These are phyloP conservation scores for Boletus mariae DNA, from an alignment of 1,284 basidiomycete genomes.

Conservation along the genomic window DNA sequence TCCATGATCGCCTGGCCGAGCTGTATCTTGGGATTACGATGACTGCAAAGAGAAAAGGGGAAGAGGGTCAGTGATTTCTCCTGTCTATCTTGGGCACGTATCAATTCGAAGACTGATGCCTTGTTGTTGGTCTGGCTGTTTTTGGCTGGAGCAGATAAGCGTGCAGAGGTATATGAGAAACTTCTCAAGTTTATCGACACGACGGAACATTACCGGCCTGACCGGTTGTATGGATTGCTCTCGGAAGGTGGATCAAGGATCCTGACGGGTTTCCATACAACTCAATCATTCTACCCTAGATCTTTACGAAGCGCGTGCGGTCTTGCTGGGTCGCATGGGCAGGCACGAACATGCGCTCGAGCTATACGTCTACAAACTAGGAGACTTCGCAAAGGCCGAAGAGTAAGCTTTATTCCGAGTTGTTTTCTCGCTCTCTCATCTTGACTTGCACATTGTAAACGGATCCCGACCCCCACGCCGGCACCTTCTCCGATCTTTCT, in stretches of 20 bases:
- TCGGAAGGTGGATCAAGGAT: conserved; percentile 59
- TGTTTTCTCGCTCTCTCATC: background rate
- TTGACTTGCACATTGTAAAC: conserved; percentile 65
- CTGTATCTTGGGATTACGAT: conserved; percentile 74
- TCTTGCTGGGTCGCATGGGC: conserved; percentile 85
- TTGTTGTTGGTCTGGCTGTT: background rate
- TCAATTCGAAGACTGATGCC: conserved; percentile 2
- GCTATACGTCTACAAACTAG: conserved; percentile 85
- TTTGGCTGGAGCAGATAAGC: conserved; percentile 33
- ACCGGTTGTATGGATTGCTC: conserved; percentile 74
- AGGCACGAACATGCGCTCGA: conserved; percentile 91
- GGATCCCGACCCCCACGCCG: conserved; percentile 62
- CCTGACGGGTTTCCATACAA: background rate
- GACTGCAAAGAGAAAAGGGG: conserved; percentile 49
- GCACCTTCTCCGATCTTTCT: conserved; percentile 73
- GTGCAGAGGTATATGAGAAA: conserved; percentile 56
- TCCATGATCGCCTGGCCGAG: conserved; percentile 87
- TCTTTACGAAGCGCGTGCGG: conserved; percentile 83
- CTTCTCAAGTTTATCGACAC: conserved; percentile 75
- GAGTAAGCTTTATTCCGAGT: conserved; percentile 48
- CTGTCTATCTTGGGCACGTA: background rate
- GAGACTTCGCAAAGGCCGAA: conserved; percentile 84
- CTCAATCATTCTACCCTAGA: conserved; percentile 41
- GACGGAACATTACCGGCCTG: conserved; percentile 72
- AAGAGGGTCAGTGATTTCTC: conserved; percentile 45